Evolutionary conservation across 2,329 filamentous ascomycete species (phyloP).

Genomic region (Penicillium sp.): DNA sequence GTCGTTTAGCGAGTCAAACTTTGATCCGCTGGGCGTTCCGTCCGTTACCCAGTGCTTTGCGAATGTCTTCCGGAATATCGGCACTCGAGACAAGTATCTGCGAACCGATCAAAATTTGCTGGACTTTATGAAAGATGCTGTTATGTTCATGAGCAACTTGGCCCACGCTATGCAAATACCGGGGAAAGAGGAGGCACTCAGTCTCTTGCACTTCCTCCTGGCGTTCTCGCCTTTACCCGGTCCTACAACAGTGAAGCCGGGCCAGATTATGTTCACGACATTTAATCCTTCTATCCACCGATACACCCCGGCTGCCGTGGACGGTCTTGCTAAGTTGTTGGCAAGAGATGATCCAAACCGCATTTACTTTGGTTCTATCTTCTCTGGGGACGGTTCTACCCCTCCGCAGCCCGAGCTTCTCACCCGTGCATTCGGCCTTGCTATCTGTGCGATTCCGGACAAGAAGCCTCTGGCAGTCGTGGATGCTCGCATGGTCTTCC

Average conservation of each 20-base stretch:
- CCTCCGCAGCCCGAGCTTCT: conserved; percentile 74
- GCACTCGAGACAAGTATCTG: conserved; percentile 84
- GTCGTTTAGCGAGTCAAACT: conserved; percentile 82
- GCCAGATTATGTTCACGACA: conserved; percentile 71
- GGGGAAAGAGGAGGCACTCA: conserved; percentile 81
- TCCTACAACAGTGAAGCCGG: conserved; percentile 58
- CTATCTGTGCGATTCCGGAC: conserved; percentile 82
- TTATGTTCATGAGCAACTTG: conserved; percentile 87
- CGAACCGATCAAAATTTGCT: conserved; percentile 80
- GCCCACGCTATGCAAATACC: conserved; percentile 78
- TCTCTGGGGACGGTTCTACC: conserved; percentile 68
- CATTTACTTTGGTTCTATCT: conserved; percentile 78
- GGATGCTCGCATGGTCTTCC: conserved; percentile 80
- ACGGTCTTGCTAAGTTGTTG: conserved; percentile 86
- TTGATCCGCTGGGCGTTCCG: conserved; percentile 71
- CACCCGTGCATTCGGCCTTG: conserved; percentile 82
- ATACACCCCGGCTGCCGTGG: conserved; percentile 86
- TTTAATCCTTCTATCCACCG: conserved; percentile 82
- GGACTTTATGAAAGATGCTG: conserved; percentile 95
- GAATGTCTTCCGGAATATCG: conserved; percentile 79
- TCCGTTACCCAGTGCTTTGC: conserved; percentile 81
- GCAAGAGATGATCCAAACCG: conserved; percentile 93
- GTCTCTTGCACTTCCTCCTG: conserved; percentile 83
- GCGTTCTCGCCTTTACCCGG: conserved; percentile 82
- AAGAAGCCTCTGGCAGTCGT: conserved; percentile 66